Conservation (phyloP, 768 basidiomycete genomes). For the Tubosaeta sp. region DNA sequence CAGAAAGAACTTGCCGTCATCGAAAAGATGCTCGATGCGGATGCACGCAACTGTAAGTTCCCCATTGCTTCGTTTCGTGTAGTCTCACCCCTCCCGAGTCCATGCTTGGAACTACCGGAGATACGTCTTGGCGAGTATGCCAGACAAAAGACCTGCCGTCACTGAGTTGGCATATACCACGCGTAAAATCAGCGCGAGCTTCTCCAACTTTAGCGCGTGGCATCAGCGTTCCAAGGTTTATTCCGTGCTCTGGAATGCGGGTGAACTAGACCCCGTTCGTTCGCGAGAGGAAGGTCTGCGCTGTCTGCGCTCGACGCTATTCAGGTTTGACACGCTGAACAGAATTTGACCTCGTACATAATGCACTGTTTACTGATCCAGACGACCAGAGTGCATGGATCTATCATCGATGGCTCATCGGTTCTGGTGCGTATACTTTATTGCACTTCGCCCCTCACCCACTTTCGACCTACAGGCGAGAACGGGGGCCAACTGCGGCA, state of each 20-base stretch:
- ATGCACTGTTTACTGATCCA: conserved; percentile 96
- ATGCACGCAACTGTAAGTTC: conserved; percentile 85
- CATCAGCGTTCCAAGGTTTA: conserved; percentile 91
- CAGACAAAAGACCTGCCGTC: conserved; percentile 46
- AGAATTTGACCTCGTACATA: conserved; percentile 92
- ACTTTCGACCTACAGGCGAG: conserved; percentile 43
- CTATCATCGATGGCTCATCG: conserved; percentile 97
- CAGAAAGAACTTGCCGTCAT: conserved; percentile 79
- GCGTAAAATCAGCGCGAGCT: conserved; percentile 87
- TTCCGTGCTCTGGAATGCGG: conserved; percentile 57
- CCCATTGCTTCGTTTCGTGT: background rate
- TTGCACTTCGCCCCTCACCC: background rate
- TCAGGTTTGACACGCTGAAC: background rate
- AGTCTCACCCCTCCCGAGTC: conserved; percentile 47
- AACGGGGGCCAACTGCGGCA: conserved; percentile 54
- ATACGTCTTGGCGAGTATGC: conserved; percentile 73
- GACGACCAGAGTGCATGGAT: conserved; percentile 97
- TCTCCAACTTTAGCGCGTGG: conserved; percentile 99
- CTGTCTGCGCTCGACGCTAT: background rate
- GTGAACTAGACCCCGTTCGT: conserved; percentile 46
- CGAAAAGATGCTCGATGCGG: conserved; percentile 88
- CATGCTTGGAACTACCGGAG: conserved; percentile 94
- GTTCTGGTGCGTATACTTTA: conserved; percentile 49
- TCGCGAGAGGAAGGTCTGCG: conserved; percentile 66
- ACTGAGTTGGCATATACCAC: conserved; percentile 85